Percentiles rank a stretch among this genome's conserved stretches.
phyloP scores from a whole-genome alignment of 192 early-diverging fungal genomes.

The Oehlia diaphana region DNA sequence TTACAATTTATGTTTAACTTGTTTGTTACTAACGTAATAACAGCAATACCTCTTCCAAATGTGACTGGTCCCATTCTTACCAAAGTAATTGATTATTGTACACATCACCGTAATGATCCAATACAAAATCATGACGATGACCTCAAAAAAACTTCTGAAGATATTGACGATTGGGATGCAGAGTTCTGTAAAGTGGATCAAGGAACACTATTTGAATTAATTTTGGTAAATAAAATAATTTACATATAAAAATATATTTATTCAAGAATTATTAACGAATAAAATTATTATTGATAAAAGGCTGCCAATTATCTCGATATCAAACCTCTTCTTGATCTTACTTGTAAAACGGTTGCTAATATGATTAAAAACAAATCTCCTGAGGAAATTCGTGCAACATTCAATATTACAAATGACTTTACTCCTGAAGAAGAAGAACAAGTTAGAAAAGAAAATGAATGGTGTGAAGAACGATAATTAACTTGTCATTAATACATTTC shows the following conservation, averaged over 20 bases:
- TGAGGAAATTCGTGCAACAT: conserved; percentile 91
- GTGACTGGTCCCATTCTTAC: conserved; percentile 84
- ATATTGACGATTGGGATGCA: conserved; percentile 88
- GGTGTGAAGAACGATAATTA: conserved; percentile 48
- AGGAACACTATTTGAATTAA: conserved; percentile 90
- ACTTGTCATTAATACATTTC: background rate
- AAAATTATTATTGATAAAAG: conserved; percentile 9
- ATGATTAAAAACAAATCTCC: conserved; percentile 95
- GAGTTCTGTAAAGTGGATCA: conserved; percentile 93
- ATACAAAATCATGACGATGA: conserved; percentile 56
- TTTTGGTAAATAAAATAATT: conserved; percentile 52
- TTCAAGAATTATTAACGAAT: background rate
- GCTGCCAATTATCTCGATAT: conserved; percentile 95
- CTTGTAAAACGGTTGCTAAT: conserved; percentile 98
- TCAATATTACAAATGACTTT: conserved; percentile 97
- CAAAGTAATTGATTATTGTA: conserved; percentile 89
- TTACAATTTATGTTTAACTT: background rate
- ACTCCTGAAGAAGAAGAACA: conserved; percentile 95
- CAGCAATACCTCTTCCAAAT: conserved; percentile 85
- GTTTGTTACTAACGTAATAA: background rate
- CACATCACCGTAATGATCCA: conserved; percentile 73
- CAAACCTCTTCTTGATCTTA: conserved; percentile 93
- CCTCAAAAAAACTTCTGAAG: conserved; percentile 59
- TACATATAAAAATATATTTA: background rate
- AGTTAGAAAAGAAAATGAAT: conserved; percentile 81